These are phyloP conservation scores for Fusarium mexicanum DNA, from an alignment of 2,329 filamentous ascomycete genomes.

Conservation along the genomic window DNA sequence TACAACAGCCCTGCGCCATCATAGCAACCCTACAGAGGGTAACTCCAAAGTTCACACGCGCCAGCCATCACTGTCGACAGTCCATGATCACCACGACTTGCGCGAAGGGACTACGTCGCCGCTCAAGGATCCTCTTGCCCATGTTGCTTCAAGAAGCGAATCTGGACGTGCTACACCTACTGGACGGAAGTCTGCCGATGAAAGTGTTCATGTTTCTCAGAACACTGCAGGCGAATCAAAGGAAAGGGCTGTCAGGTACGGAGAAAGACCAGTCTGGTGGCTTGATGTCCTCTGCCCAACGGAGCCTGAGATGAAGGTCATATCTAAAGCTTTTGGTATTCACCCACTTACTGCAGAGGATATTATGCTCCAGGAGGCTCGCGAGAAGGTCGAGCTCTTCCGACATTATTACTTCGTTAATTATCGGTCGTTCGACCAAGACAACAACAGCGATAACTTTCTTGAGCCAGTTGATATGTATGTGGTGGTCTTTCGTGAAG, in stretches of 20 bases:
- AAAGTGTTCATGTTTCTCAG: conserved; percentile 30
- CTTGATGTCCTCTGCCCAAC: conserved; percentile 91
- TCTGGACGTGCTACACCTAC: conserved; percentile 62
- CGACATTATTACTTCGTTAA: conserved; percentile 99
- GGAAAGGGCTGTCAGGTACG: conserved; percentile 66
- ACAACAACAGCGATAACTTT: conserved; percentile 87
- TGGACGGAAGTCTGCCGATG: conserved; percentile 52
- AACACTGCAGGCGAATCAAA: conserved; percentile 30
- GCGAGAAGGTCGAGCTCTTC: conserved; percentile 98
- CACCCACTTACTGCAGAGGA: conserved; percentile 96
- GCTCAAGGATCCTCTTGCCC: conserved; percentile 43
- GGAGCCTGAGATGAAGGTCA: conserved; percentile 93
- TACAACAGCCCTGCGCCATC: conserved; percentile 39
- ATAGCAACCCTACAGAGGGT: conserved; percentile 44
- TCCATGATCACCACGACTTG: conserved; percentile 33
- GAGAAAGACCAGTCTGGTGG: conserved; percentile 95
- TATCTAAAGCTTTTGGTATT: conserved; percentile 93
- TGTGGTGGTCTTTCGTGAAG: conserved; percentile 94
- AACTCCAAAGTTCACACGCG: conserved; percentile 58
- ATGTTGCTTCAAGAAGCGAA: conserved; percentile 44
- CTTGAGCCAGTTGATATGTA: conserved; percentile 98
- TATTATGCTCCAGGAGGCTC: conserved; percentile 96
- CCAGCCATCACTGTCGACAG: conserved; percentile 55
- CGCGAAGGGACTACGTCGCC: conserved; percentile 45
- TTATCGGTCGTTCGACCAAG: conserved; percentile 97